Evolutionary conservation across 2,329 filamentous ascomycete species (phyloP), one percentile per base, ranked within the genome.

Genomic region (Pseudocercospora cruenta): DNA sequence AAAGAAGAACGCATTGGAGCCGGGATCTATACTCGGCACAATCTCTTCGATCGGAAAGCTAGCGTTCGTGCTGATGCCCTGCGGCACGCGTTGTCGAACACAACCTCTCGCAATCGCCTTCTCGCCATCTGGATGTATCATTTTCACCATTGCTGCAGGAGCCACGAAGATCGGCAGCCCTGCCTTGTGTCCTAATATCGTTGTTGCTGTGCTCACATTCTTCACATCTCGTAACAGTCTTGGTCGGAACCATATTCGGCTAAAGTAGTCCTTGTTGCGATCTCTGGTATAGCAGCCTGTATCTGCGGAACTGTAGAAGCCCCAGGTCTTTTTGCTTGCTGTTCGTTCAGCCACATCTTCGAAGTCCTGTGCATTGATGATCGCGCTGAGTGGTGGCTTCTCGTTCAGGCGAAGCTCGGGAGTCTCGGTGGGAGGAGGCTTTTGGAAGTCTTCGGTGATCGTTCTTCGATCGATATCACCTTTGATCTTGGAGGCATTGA

Each of bases 271-370:
- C 51, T 73, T 74, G 67, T 84, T 84, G 26, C 79, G 74, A 22
- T 78, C 77, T 59, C 79, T 78, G n/a, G 82, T 85, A 36, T 81
- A 74, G 60, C 82, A 81, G 49, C 84, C 81, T 0, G 84, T 85
- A 0, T 83, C 82, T 1, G 82, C 84, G 1, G 81, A 82, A n/a
- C 78, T 80, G 73, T 85, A 85, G 67, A 81, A 81, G 0, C 78
- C 80, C 78, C 79, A 81, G 45, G 79, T 77, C 67, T 81, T 81
- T 58, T 75, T 74, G 8, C 72, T 75, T 33, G 79, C 69, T 1
- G 76, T 78, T 10, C 74, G 72, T 24, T 74, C 69, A 5, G 81
- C 81, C 8, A 80, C 77, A 3, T 76, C 70, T 67, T 82, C 80
- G 64, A 83, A 82, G 69, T 83, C 82, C 72, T 84, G 78, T 12